Percentiles rank a stretch among this genome's conserved stretches.
Conservation (phyloP, 202 grass and related monocot genomes). For the Saccharum hybrid region DNA sequence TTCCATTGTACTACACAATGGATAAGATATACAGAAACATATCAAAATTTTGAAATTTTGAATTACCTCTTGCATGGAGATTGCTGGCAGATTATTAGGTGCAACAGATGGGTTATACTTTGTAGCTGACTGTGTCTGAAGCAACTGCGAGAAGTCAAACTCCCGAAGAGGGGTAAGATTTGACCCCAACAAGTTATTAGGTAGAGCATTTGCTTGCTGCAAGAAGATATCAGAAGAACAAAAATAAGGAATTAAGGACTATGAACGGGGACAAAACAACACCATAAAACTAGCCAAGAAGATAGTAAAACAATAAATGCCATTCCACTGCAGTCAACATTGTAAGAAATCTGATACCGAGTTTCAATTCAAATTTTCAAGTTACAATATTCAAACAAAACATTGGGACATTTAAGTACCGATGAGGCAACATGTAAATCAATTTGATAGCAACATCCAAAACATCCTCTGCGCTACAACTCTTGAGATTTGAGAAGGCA, state of each 20-base stretch:
- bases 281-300: constrained; percentile 12
- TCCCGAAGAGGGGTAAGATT: constrained; percentile 65
- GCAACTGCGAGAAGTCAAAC: constrained; percentile 78
- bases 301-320: constrained; percentile 7
- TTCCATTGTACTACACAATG: not conserved
- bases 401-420: not conserved
- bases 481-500: constrained; percentile 5
- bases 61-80: constrained; percentile 80
- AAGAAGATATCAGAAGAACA: constrained; percentile 31
- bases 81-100: constrained; percentile 64
- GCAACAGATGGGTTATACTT: constrained; percentile 72
- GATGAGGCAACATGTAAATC: constrained; percentile 12
- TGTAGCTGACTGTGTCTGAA: constrained; percentile 69
- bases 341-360: not conserved
- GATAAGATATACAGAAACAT: constrained; percentile 8
- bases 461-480: constrained; percentile 1
- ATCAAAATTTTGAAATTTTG: constrained; percentile 14
- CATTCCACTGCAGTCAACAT: not conserved
- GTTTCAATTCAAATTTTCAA: constrained; percentile 17
- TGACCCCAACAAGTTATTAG: constrained; percentile 71
- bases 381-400: constrained; percentile 14
- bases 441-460: constrained; percentile 9
- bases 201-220: constrained; percentile 83
- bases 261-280: not conserved
- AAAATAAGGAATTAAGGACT: constrained; percentile 27